These are phyloP conservation scores for Trametes cinnabarina DNA, from an alignment of 768 basidiomycete genomes.

Conservation along the genomic window DNA sequence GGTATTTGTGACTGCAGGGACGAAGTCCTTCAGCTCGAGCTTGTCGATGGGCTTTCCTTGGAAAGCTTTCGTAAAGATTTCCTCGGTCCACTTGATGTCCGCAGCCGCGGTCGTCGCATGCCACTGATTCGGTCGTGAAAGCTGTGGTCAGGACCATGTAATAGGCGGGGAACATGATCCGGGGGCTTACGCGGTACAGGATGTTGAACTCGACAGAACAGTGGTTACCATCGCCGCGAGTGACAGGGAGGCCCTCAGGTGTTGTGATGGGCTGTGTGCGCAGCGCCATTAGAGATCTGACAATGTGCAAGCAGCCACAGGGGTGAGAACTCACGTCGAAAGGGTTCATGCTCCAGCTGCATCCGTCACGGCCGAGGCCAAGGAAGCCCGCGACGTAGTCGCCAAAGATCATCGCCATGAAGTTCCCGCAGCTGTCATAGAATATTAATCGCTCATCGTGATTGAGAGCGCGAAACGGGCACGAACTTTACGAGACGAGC, in stretches of 20 bases:
- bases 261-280: conserved; percentile 21
- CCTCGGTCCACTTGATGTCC: conserved; percentile 35
- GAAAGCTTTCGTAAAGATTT: conserved; percentile 29
- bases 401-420: conserved; percentile 53
- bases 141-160: conserved; percentile 9
- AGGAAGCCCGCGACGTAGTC: conserved; percentile 61
- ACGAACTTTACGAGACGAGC: conserved; percentile 50
- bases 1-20: conserved; percentile 13
- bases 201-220: conserved; percentile 75
- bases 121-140: conserved; percentile 26
- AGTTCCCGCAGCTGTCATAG: conserved; percentile 42
- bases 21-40: conserved; percentile 24
- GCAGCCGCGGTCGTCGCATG: conserved; percentile 31
- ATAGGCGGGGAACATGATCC: not conserved
- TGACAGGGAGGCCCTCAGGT: conserved; percentile 14
- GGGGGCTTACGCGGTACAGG: conserved; percentile 37
- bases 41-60: conserved; percentile 25
- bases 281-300: not conserved
- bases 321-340: conserved; percentile 38
- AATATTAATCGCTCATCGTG: not conserved
- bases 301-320: not conserved
- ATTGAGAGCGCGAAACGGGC: not conserved
- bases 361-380: conserved; percentile 49
- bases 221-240: conserved; percentile 66
- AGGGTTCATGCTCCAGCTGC: conserved; percentile 50